These are phyloP conservation scores for Boletus sp. DNA, from an alignment of 768 basidiomycete genomes.

Conservation along the genomic window DNA sequence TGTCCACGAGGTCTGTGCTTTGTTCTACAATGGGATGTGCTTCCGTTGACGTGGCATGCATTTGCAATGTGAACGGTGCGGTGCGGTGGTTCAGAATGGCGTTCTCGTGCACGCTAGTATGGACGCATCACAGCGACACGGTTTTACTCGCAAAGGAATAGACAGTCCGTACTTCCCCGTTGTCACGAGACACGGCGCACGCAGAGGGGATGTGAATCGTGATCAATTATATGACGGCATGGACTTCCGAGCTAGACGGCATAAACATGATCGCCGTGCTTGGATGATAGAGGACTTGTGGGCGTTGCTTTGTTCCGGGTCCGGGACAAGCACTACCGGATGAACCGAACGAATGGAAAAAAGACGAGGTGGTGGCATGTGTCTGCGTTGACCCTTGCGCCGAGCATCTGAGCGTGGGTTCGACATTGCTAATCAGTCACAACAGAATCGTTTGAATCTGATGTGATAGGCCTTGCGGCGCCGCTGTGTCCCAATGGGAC, in stretches of 20 bases:
- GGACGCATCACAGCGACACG: background rate
- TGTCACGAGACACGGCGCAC: background rate
- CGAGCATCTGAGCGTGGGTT: background rate
- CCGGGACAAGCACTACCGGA: background rate
- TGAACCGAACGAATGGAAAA: background rate
- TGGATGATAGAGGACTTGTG: background rate
- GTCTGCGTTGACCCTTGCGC: background rate
- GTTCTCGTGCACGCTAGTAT: background rate
- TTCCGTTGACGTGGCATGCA: background rate
- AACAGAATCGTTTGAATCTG: background rate
- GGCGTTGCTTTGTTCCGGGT: background rate
- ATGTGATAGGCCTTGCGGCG: slow-evolving; percentile 9
- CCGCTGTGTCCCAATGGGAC: background rate
- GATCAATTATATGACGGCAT: background rate
- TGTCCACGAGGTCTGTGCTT: no score
- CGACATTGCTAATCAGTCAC: background rate
- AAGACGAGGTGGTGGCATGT: background rate
- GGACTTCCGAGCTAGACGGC: background rate
- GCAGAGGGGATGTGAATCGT: background rate
- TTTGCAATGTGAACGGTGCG: background rate
- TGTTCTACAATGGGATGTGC: background rate
- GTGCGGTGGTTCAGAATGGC: background rate
- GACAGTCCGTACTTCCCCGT: background rate
- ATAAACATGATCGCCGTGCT: slow-evolving; percentile 8
- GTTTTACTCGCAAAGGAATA: background rate